Conservation (phyloP, 2,329 filamentous ascomycete genomes). For the Ophiostoma montium region DNA sequence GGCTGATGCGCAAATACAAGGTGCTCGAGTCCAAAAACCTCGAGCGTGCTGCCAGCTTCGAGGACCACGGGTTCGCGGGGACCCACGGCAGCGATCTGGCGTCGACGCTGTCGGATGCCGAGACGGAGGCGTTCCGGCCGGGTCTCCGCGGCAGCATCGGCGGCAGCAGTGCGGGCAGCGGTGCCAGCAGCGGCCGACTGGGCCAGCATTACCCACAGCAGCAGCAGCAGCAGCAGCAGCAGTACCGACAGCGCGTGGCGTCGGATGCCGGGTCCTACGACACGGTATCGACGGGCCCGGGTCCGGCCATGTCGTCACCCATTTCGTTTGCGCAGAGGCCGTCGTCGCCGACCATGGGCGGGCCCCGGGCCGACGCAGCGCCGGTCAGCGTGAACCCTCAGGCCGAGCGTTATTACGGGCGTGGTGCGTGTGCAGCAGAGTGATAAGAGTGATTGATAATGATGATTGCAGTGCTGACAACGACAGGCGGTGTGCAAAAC, state of each 20-base stretch:
- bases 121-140: constrained; percentile 21
- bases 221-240: not conserved
- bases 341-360: not conserved
- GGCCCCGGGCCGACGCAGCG: constrained; percentile 5
- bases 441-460: too few relatives aligned
- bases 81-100: constrained; percentile 5
- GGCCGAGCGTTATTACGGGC: constrained; percentile 27
- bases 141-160: constrained; percentile 21
- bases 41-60: constrained; percentile 4
- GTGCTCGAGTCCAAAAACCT: constrained; percentile 28
- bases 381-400: constrained; percentile 23
- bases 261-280: constrained; percentile 31
- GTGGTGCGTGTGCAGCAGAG: constrained; percentile 32
- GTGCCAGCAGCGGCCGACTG: constrained; percentile 6
- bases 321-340: constrained; percentile 20
- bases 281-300: constrained; percentile 11
- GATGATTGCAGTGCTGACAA: not conserved
- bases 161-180: constrained; percentile 14
- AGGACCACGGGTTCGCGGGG: not conserved
- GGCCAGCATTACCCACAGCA: not conserved
- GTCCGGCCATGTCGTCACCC: constrained; percentile 15
- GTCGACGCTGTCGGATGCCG: constrained; percentile 12
- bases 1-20: constrained; percentile 37
- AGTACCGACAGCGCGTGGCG: constrained; percentile 24
- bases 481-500: constrained; percentile 33